phyloP scores from a whole-genome alignment of 768 basidiomycete genomes.

The Hericium alpestre region DNA sequence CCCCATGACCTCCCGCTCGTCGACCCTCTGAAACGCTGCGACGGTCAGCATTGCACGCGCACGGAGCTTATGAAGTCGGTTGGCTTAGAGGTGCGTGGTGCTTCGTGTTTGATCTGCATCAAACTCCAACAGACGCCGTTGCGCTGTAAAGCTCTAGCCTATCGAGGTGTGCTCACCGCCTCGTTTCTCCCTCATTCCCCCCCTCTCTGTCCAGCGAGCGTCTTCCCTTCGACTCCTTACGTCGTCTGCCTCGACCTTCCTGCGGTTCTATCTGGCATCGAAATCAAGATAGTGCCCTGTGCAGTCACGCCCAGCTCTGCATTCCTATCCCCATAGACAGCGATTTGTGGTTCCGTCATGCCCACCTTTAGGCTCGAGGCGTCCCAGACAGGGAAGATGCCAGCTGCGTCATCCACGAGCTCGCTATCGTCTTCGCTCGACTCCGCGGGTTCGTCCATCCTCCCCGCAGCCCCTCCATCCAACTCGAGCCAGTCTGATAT shows the following conservation, averaged over 20 bases:
- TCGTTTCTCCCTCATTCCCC: not conserved
- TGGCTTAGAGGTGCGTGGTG: too few species aligned
- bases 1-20: too few species aligned
- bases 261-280: too few species aligned
- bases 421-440: slow-evolving; percentile 36
- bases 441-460: slow-evolving; percentile 30
- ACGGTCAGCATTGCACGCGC: too few species aligned
- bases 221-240: not conserved
- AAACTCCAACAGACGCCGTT: not conserved
- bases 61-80: too few species aligned
- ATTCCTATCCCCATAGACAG: too few species aligned
- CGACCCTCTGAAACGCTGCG: too few species aligned
- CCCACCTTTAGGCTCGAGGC: slow-evolving; percentile 13
- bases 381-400: slow-evolving; percentile 16
- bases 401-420: slow-evolving; percentile 28
- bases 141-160: too few species aligned
- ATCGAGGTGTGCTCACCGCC: not conserved
- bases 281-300: too few species aligned
- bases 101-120: not conserved
- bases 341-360: not conserved
- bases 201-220: too few species aligned
- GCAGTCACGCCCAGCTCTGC: too few species aligned
- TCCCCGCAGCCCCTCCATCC: slow-evolving; percentile 25
- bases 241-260: too few species aligned
- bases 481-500: slow-evolving; percentile 31